Conservation (phyloP, 192 early-diverging fungal genomes). For the Entomortierella beljakovae region DNA sequence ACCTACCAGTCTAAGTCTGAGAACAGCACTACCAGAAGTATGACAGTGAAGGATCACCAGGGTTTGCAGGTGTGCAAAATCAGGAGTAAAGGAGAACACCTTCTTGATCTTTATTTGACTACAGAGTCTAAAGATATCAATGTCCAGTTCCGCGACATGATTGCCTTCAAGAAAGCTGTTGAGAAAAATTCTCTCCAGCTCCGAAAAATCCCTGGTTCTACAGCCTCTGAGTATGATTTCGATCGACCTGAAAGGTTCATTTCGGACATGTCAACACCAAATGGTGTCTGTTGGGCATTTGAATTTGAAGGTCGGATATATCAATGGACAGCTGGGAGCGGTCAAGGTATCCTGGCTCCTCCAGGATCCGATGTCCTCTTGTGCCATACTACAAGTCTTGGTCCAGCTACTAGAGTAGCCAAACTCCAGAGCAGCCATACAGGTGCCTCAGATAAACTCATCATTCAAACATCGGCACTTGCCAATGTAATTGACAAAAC, state of each 20-base stretch:
- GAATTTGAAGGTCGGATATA: slow-evolving; percentile 50
- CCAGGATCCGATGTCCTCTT: slow-evolving; percentile 42
- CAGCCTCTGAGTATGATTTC: slow-evolving; percentile 20
- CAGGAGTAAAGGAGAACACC: slow-evolving; percentile 49
- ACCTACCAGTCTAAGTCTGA: slow-evolving; percentile 52
- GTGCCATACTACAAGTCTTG: slow-evolving; percentile 38
- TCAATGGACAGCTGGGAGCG: slow-evolving; percentile 40
- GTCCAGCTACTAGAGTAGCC: slow-evolving; percentile 36
- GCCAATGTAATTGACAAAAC: slow-evolving; percentile 39
- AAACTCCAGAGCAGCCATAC: slow-evolving; percentile 49
- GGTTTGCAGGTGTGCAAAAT: slow-evolving; percentile 44
- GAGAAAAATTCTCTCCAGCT: slow-evolving; percentile 42
- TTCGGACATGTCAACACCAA: not conserved
- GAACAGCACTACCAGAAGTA: slow-evolving; percentile 21
- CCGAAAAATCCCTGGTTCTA: slow-evolving; percentile 18
- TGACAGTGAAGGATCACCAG: slow-evolving; percentile 39
- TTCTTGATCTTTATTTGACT: slow-evolving; percentile 46
- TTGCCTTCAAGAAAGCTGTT: slow-evolving; percentile 54
- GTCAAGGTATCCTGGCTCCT: slow-evolving; percentile 39
- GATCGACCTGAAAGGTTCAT: slow-evolving; percentile 10
- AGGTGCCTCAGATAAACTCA: slow-evolving; percentile 34
- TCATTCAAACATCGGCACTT: slow-evolving; percentile 21
- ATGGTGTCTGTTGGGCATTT: slow-evolving; percentile 39
- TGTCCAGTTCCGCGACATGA: slow-evolving; percentile 51
- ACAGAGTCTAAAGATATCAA: slow-evolving; percentile 53